Percentiles rank a stretch among this genome's conserved stretches.
These are phyloP conservation scores for Fraxinus floribunda DNA, from an alignment of 305 asterid species.

Conservation along the genomic window DNA sequence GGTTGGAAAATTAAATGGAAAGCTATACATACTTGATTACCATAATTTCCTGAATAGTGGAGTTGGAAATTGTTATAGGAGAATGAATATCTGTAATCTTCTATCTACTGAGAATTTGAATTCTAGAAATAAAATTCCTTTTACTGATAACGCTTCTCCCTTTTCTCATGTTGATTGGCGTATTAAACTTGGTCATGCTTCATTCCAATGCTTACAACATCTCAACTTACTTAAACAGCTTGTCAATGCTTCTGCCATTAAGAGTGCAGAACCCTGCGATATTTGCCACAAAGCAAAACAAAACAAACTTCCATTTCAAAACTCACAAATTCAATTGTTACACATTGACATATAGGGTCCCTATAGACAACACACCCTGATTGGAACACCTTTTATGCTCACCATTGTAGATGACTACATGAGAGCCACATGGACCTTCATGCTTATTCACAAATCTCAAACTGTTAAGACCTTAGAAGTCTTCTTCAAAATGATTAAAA, in stretches of 20 bases:
- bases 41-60: not conserved
- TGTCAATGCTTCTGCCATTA: not conserved
- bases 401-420: not conserved
- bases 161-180: not conserved
- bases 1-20: not conserved
- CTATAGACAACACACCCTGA: not conserved
- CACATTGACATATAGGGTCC: constrained; percentile 4
- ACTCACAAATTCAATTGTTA: not conserved
- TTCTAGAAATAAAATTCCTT: not conserved
- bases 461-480: not conserved
- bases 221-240: not conserved
- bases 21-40: not conserved
- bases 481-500: not conserved
- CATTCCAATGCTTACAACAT: not conserved
- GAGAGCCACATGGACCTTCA: not conserved
- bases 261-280: not conserved
- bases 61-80: too few species aligned
- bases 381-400: not conserved
- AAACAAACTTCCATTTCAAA: not conserved
- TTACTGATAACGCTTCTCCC: not conserved
- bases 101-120: too few species aligned
- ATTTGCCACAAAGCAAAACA: not conserved
- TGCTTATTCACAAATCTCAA: not conserved
- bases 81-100: too few species aligned
- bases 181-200: not conserved